Evolutionary conservation across 768 basidiomycete genomes (phyloP).

Genomic region (Glaciozyma martinii): DNA sequence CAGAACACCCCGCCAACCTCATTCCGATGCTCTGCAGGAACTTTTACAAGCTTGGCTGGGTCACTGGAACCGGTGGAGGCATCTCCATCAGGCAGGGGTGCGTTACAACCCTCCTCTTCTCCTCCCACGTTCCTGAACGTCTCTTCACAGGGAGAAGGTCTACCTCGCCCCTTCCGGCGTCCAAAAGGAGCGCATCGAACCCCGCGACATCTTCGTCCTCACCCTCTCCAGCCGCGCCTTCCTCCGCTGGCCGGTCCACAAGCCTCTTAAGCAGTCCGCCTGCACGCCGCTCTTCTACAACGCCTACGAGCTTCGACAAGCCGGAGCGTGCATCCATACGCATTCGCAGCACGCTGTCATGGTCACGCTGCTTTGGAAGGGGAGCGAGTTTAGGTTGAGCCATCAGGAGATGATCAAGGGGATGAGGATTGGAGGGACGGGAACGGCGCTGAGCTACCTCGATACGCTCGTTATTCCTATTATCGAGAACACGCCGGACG

Average conservation of each 20-base stretch:
- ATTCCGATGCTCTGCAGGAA: slow-evolving; percentile 75
- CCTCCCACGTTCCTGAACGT: neutral
- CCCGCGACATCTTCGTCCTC: slow-evolving; percentile 77
- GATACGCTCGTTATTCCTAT: slow-evolving; percentile 79
- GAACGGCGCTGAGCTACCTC: slow-evolving; percentile 65
- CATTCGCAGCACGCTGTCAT: slow-evolving; percentile 86
- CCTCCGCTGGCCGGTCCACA: slow-evolving; percentile 59
- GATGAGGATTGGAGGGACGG: slow-evolving; percentile 65
- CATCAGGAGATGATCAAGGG: slow-evolving; percentile 97
- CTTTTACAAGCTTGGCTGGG: slow-evolving; percentile 85
- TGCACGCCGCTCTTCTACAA: slow-evolving; percentile 92
- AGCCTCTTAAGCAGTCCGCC: slow-evolving; percentile 67
- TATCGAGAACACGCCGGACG: slow-evolving; percentile 82
- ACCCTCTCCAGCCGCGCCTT: slow-evolving; percentile 66
- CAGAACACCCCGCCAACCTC: slow-evolving; percentile 71
- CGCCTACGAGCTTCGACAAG: slow-evolving; percentile 66
- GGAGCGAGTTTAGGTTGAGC: slow-evolving; percentile 63
- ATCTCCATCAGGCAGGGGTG: slow-evolving; percentile 34
- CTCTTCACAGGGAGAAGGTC: slow-evolving; percentile 49
- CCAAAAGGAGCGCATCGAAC: slow-evolving; percentile 77
- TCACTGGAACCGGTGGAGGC: slow-evolving; percentile 68
- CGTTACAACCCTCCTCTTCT: slow-evolving; percentile 6
- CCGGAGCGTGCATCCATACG: slow-evolving; percentile 82
- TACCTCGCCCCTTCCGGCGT: slow-evolving; percentile 83
- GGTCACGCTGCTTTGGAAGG: slow-evolving; percentile 69